Evolutionary conservation across 192 early-diverging fungal species (phyloP).

Genomic region (Phycomyces blakesleeanus): DNA sequence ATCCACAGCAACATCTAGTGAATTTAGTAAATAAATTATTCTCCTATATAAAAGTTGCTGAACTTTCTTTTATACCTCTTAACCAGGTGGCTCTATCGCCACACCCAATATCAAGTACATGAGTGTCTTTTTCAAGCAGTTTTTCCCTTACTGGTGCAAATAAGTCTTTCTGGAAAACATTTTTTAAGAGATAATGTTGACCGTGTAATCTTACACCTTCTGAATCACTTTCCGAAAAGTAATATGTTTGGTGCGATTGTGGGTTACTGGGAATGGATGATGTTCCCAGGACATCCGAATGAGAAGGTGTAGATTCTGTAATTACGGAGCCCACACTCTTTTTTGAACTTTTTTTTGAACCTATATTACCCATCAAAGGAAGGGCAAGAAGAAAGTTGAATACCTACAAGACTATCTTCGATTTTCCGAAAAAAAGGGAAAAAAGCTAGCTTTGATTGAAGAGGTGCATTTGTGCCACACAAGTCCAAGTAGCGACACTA

Average conservation of each 20-base stretch:
- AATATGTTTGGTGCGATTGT: neutral
- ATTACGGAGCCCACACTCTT: neutral
- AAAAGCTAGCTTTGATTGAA: too few relatives aligned
- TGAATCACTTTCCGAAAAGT: neutral
- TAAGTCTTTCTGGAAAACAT: slow-evolving; percentile 17
- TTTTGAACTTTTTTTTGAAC: neutral
- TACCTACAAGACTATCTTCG: too few relatives aligned
- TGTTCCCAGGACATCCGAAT: too few relatives aligned
- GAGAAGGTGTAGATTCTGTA: neutral
- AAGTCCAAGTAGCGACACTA: too few relatives aligned
- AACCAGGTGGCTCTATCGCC: slow-evolving; percentile 20
- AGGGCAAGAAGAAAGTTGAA: too few relatives aligned
- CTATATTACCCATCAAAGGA: too few relatives aligned
- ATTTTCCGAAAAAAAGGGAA: too few relatives aligned
- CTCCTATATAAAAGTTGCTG: too few relatives aligned
- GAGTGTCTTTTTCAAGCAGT: neutral
- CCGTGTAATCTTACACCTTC: slow-evolving; percentile 11
- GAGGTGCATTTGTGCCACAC: too few relatives aligned
- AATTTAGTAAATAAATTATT: neutral
- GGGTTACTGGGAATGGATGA: neutral
- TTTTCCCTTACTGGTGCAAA: slow-evolving; percentile 17
- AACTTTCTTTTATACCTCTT: slow-evolving; percentile 21
- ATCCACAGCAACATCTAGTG: slow-evolving; percentile 23
- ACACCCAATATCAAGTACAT: slow-evolving; percentile 18
- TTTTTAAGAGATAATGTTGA: slow-evolving; percentile 28